phyloP scores from a whole-genome alignment of 1,284 basidiomycete genomes.

The Porodaedalea pini region DNA sequence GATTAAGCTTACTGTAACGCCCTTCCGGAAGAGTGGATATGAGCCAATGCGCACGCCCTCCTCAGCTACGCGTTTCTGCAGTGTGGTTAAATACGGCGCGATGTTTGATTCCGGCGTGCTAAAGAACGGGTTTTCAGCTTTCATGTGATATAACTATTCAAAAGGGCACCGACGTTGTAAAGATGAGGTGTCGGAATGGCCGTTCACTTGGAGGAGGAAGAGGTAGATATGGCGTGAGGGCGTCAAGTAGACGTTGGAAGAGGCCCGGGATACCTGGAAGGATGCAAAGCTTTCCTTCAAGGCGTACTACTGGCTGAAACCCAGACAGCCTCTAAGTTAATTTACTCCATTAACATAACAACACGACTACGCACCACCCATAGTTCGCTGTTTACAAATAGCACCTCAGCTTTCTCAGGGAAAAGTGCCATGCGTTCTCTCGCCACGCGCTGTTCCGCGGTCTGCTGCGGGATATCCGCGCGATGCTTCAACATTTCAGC shows the following conservation, averaged over 20 bases:
- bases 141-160: constrained; percentile 4
- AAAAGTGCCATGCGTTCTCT: constrained; percentile 83
- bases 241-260: constrained; percentile 78
- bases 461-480: constrained; percentile 54
- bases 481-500: constrained; percentile 57
- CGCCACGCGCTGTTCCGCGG: constrained; percentile 67
- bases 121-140: background rate
- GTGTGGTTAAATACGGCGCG: constrained; percentile 78
- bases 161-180: constrained; percentile 56
- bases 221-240: constrained; percentile 69
- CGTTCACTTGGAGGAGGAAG: constrained; percentile 69
- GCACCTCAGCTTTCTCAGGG: constrained; percentile 67
- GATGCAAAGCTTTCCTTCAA: constrained; percentile 81
- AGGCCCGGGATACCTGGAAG: constrained; percentile 89
- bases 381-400: constrained; percentile 70
- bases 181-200: constrained; percentile 73
- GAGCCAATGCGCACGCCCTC: constrained; percentile 83
- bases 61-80: constrained; percentile 71
- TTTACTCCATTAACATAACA: background rate
- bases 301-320: constrained; percentile 72
- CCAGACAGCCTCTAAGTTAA: background rate
- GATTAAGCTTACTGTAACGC: constrained; percentile 65
- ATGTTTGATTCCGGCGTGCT: constrained; percentile 83
- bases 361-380: constrained; percentile 67
- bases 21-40: constrained; percentile 65